These are phyloP conservation scores for Arachnomyces sp. DNA, from an alignment of 2,329 filamentous ascomycete species.

Conservation along the genomic window DNA sequence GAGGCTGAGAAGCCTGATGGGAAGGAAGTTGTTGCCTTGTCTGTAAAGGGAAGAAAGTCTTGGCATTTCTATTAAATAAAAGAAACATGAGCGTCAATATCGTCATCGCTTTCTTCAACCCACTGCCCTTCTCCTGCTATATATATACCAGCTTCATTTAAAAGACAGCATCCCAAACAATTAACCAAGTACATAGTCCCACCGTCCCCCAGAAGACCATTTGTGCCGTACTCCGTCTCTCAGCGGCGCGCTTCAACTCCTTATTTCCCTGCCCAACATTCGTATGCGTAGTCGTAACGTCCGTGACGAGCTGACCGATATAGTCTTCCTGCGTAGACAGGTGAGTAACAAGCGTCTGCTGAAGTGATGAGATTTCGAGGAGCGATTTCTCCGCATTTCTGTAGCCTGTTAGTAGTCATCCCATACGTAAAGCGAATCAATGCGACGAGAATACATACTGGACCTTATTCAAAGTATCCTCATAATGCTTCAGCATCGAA, in stretches of 20 bases:
- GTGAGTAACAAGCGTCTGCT: slow-evolving; percentile 80
- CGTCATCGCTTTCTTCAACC: neutral
- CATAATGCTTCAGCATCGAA: slow-evolving; percentile 85
- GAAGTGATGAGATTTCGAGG: slow-evolving; percentile 84
- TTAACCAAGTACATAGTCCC: slow-evolving; percentile 63
- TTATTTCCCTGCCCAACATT: slow-evolving; percentile 87
- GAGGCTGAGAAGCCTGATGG: too few species aligned
- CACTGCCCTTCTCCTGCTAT: neutral
- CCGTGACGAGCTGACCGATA: slow-evolving; percentile 78
- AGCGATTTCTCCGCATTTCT: slow-evolving; percentile 85
- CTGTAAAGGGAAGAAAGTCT: neutral
- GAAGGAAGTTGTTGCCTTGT: too few species aligned
- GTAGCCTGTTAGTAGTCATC: slow-evolving; percentile 4
- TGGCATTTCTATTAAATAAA: neutral
- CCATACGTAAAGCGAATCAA: neutral
- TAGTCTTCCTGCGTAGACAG: slow-evolving; percentile 77
- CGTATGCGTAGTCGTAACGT: slow-evolving; percentile 71
- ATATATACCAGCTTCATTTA: slow-evolving; percentile 19
- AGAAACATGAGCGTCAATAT: neutral
- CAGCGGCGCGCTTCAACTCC: slow-evolving; percentile 74
- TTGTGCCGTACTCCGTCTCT: slow-evolving; percentile 62
- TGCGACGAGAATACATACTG: slow-evolving; percentile 52
- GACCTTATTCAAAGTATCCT: slow-evolving; percentile 89
- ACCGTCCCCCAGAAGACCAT: slow-evolving; percentile 75
- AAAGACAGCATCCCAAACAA: slow-evolving; percentile 68